These are phyloP conservation scores for Pelargonium cotyledonis DNA, from an alignment of 441 rosid species.

Conservation along the genomic window DNA sequence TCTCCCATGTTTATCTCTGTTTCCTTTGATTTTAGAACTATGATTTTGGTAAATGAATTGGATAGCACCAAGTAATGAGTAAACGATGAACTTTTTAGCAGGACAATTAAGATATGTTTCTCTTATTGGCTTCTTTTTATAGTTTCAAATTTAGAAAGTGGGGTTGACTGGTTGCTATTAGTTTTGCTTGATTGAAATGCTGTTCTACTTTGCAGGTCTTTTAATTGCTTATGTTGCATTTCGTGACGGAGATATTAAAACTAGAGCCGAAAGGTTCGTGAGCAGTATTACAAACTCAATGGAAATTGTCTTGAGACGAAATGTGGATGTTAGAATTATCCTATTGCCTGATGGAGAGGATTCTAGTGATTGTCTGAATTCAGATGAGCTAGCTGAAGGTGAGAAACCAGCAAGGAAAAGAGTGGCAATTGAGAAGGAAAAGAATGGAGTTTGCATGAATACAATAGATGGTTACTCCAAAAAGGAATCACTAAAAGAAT, in stretches of 20 bases:
- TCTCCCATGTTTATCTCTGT: background rate
- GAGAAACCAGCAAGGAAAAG: constrained; percentile 28
- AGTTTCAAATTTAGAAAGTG: too few relatives aligned
- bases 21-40: background rate
- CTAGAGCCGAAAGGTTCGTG: constrained; percentile 83
- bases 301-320: constrained; percentile 71
- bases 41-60: background rate
- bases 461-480: too few relatives aligned
- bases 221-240: constrained; percentile 73
- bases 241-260: constrained; percentile 57
- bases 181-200: constrained; percentile 9
- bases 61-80: too few relatives aligned
- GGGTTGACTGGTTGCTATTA: background rate
- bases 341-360: constrained; percentile 50
- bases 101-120: too few relatives aligned
- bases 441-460: constrained; percentile 7
- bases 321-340: constrained; percentile 74
- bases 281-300: constrained; percentile 93
- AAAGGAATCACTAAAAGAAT: too few relatives aligned
- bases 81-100: too few relatives aligned
- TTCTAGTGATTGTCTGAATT: constrained; percentile 20
- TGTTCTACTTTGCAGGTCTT: constrained; percentile 52
- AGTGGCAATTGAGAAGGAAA: constrained; percentile 30
- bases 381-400: constrained; percentile 10
- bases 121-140: too few relatives aligned